phyloP scores from a whole-genome alignment of 164 flowering plant species.

The Santalum album region DNA sequence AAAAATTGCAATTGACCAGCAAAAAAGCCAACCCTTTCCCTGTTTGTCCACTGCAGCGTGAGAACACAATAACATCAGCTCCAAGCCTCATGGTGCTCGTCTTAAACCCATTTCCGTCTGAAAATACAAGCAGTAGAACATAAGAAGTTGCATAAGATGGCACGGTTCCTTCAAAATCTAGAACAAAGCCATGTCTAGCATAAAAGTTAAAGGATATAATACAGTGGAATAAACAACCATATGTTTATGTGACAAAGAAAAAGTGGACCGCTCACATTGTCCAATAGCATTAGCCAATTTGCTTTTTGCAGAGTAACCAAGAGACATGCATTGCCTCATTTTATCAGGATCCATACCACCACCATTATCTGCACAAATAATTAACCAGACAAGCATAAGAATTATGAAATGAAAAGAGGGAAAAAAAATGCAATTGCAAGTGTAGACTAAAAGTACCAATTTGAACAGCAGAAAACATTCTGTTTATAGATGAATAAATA shows the following conservation, averaged over 20 bases:
- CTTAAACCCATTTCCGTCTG: slow-evolving; percentile 99
- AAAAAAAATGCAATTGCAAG: not conserved
- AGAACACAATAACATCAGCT: slow-evolving; percentile 95
- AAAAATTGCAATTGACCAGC: too few relatives aligned
- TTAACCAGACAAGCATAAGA: not conserved
- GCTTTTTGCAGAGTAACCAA: slow-evolving; percentile 92
- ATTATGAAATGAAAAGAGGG: not conserved
- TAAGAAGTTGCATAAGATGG: not conserved
- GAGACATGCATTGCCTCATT: slow-evolving; percentile 94
- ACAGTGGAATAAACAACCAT: too few relatives aligned
- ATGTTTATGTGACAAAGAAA: not conserved
- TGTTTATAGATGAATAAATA: too few relatives aligned
- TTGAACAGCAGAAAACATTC: too few relatives aligned
- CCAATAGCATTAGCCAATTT: slow-evolving; percentile 85
- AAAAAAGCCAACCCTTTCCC: slow-evolving; percentile 49
- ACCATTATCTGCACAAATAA: slow-evolving; percentile 51
- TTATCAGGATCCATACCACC: slow-evolving; percentile 96
- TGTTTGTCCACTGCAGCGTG: slow-evolving; percentile 59
- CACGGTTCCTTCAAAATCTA: not conserved
- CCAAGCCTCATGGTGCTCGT: slow-evolving; percentile 99
- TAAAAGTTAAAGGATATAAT: too few relatives aligned
- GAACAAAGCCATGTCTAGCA: too few relatives aligned
- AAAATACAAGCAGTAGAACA: slow-evolving; percentile 3
- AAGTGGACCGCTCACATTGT: slow-evolving; percentile 51
- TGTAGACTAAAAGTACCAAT: too few relatives aligned